phyloP scores from a whole-genome alignment of 306 rosid genomes.

The Herpetospermum pedunculosum region DNA sequence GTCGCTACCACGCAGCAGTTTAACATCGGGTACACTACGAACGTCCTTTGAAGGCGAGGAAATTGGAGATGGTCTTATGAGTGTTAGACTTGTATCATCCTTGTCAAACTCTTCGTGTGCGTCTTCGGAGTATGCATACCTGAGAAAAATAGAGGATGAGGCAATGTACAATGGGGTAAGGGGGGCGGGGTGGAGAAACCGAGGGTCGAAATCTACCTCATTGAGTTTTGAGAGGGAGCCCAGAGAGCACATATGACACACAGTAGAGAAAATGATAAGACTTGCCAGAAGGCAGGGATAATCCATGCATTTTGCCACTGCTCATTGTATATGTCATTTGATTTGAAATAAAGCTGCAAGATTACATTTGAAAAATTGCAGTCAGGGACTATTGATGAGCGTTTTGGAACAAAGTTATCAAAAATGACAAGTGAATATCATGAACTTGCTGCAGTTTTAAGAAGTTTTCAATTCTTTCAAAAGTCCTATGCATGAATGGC shows the following conservation, averaged over 20 bases:
- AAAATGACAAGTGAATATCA: not conserved
- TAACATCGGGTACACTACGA: conserved; percentile 31
- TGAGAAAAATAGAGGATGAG: conserved; percentile 14
- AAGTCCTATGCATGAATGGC: not conserved
- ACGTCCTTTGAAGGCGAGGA: conserved; percentile 52
- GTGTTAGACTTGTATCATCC: conserved; percentile 62
- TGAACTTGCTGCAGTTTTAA: not conserved
- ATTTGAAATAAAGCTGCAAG: conserved; percentile 76
- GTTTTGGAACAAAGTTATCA: not conserved
- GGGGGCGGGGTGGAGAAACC: not conserved
- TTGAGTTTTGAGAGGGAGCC: conserved; percentile 94
- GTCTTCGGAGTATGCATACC: conserved; percentile 69
- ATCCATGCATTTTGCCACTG: conserved; percentile 90
- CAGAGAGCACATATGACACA: conserved; percentile 74
- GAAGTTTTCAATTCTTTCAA: not conserved
- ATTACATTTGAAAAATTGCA: not conserved
- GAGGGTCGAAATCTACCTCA: conserved; percentile 33
- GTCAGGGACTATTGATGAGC: not conserved
- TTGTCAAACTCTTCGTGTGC: conserved; percentile 69
- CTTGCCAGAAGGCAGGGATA: conserved; percentile 96
- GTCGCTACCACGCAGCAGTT: conserved; percentile 28
- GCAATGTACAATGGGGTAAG: not conserved
- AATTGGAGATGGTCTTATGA: conserved; percentile 67
- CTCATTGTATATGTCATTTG: conserved; percentile 75
- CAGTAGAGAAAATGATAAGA: conserved; percentile 71